Percentiles rank a stretch among this genome's conserved stretches.
phyloP scores from a whole-genome alignment of 2,329 filamentous ascomycete species.

The Didymella pinodella region DNA sequence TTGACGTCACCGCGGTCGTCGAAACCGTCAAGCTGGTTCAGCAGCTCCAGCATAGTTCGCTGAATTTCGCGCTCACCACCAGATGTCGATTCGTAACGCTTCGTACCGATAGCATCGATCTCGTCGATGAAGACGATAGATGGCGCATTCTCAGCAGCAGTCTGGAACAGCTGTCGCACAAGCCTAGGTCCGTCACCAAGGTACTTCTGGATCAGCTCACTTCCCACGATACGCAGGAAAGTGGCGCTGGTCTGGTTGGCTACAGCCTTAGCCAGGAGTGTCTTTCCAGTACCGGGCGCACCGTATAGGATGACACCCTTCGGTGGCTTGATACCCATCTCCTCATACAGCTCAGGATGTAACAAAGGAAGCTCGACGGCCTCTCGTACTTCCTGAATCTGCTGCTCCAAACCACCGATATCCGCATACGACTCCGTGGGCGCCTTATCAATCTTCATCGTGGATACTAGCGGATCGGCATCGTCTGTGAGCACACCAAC shows the following conservation, averaged over 20 bases:
- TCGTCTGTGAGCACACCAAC: conserved; percentile 97
- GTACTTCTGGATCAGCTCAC: conserved; percentile 98
- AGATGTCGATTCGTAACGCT: conserved; percentile 96
- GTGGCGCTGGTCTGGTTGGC: conserved; percentile 99
- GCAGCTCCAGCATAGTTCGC: conserved; percentile 96
- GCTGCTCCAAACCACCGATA: conserved; percentile 92
- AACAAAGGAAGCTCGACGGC: conserved; percentile 94
- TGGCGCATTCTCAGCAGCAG: conserved; percentile 93
- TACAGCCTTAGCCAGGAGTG: conserved; percentile 92
- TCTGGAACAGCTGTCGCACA: conserved; percentile 95
- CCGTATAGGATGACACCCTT: conserved; percentile 99
- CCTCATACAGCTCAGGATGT: conserved; percentile 96
- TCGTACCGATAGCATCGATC: conserved; percentile 98
- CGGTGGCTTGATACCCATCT: conserved; percentile 99
- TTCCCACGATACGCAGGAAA: conserved; percentile 95
- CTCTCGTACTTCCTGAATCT: conserved; percentile 98
- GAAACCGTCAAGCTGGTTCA: conserved; percentile 98
- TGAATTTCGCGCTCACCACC: conserved; percentile 97
- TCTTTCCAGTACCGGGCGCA: conserved; percentile 96
- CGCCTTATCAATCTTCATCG: conserved; percentile 99
- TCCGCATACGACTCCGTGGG: conserved; percentile 98
- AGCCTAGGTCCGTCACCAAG: conserved; percentile 93
- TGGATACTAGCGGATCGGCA: conserved; percentile 90
- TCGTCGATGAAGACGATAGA: conserved; percentile 99
- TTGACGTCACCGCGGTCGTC: conserved; percentile 99